Evolutionary conservation across 805 yeast genomes (phyloP), one percentile per base, ranked within the genome.

Genomic region (Yarrowia deformans): DNA sequence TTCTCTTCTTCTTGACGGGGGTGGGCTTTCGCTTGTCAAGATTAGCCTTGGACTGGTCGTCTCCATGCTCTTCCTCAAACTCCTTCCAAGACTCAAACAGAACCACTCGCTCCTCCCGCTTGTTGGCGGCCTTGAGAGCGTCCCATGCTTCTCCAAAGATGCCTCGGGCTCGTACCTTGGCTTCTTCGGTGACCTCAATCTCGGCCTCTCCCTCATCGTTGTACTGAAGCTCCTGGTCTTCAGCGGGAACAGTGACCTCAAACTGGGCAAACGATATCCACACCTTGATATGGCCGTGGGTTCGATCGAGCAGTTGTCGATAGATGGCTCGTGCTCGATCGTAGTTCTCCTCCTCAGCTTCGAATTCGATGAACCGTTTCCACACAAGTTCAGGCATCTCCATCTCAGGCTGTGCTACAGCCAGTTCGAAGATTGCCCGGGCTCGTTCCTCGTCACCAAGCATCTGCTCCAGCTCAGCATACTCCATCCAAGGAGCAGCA

Each of bases 201-300:
- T 82, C 85, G 69, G 88, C 83, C 68, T 83, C 82, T 10, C 77
- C 72, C 14, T 82, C 90, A 16, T 82, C 82, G 1, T 79, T 84
- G 14, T 78, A 83, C 46, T 82, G 84, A 23, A 77, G 80, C 13
- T 83, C 83, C 12, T 75, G 80, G 9, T 75, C 78, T 3, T 75
- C 77, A 19, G 79, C 81, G 0, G 81, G 81, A 0, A 88, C 82
- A 0, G 88, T 81, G 2, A 89, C 80, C 75, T 91, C 97, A 76
- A 90, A 89, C 72, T 86, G 77, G 1, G 97, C 97, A 73, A 81
- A 83, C 34, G 87, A 81, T 14, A 90, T 83, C 91, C 95, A 90
- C 1, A 80, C 74, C 32, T 79, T 76, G 4, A 84, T 79, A 4
- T 80, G 74, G 12, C 68, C 68, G 45, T 75, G 72, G 7, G 80